Base-by-base conservation (phyloP, 805 yeast species). In the Yamadazyma sp. region DNA sequence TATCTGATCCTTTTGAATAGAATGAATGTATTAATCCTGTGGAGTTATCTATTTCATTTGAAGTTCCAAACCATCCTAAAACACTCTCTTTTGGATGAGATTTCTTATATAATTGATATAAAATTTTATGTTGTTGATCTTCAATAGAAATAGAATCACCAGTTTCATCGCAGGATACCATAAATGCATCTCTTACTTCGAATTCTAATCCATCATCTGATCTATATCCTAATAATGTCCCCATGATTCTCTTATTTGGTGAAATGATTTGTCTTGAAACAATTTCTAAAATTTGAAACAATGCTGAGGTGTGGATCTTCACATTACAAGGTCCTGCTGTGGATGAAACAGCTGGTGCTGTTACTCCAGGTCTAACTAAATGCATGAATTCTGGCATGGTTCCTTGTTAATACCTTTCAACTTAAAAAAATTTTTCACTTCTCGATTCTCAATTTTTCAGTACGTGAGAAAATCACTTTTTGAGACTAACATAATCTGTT, bases 61-160 rank as follows among this genome's bases (percentile, higher is more conserved):
- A 67, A 27, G 75, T 67, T 33, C 82, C 80, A 57, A 84, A 87
- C 96, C 96, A 87, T 37, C 96, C 96, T 31, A 87, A 70, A 36
- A 87, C 82, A 33, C 73, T 70, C 45, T 80, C 83, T 54, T 82
- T 83, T 38, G 93, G 91, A 60, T 81, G 82, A 22, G 91, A 79
- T 54, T 77, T 78, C 65, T 80, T 82, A 62, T 83, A 77, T 52
- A 87, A 65, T 49, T 78, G 80, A 61, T 69, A 83, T 60, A 84
- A 75, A 22, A 79, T 65, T 53, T 76, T 75, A 69, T 85, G 87
- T 56, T 77, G 81, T 39, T 80, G 82, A 51, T 84, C 86, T 53
- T 82, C 89, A 42, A 87, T 79, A 40, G 81, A 74, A 43, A 87
- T 76, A 45, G 86, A 81, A 42, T 83, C 93, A 1, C 72, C 73